Evolutionary conservation across 495 filamentous ascomycete species (phyloP).

Genomic region (Penicillium samsonianum): DNA sequence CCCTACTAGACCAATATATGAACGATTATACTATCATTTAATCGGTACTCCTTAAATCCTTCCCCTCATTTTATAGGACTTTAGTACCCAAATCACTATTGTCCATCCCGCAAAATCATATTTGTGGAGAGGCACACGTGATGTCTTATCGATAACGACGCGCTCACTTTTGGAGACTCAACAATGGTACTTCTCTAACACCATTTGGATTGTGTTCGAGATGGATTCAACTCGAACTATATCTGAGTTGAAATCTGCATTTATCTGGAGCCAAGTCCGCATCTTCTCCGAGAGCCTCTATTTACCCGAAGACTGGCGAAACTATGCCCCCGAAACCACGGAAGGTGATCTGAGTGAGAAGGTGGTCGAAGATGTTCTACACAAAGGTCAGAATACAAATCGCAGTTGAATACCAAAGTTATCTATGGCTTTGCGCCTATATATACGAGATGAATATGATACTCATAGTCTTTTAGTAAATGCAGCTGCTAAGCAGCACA

Average conservation of each 20-base stretch:
- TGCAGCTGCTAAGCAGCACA: slow-evolving; percentile 65
- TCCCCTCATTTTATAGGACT: neutral
- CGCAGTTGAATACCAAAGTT: neutral
- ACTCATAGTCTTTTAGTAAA: slow-evolving; percentile 54
- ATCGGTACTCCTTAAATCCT: neutral
- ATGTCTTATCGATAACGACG: slow-evolving; percentile 6
- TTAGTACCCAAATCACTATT: neutral
- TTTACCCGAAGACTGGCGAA: slow-evolving; percentile 59
- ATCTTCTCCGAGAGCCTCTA: slow-evolving; percentile 58
- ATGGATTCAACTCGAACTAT: slow-evolving; percentile 55
- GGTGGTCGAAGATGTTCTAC: slow-evolving; percentile 55
- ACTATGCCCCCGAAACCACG: slow-evolving; percentile 43
- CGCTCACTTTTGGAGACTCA: slow-evolving; percentile 7
- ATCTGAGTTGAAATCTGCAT: slow-evolving; percentile 62
- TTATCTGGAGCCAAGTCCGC: slow-evolving; percentile 63
- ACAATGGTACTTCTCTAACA: slow-evolving; percentile 5
- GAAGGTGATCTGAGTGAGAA: slow-evolving; percentile 53
- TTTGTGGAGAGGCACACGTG: slow-evolving; percentile 13
- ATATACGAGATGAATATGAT: neutral
- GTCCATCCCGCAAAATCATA: neutral
- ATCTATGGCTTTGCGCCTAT: neutral
- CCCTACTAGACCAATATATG: neutral
- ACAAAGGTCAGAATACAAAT: slow-evolving; percentile 43
- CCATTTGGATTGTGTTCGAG: slow-evolving; percentile 14
- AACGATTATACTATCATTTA: neutral